Evolutionary conservation across 768 basidiomycete genomes (phyloP), one percentile per base, ranked within the genome.

Genomic region (Tulasnella sp.): DNA sequence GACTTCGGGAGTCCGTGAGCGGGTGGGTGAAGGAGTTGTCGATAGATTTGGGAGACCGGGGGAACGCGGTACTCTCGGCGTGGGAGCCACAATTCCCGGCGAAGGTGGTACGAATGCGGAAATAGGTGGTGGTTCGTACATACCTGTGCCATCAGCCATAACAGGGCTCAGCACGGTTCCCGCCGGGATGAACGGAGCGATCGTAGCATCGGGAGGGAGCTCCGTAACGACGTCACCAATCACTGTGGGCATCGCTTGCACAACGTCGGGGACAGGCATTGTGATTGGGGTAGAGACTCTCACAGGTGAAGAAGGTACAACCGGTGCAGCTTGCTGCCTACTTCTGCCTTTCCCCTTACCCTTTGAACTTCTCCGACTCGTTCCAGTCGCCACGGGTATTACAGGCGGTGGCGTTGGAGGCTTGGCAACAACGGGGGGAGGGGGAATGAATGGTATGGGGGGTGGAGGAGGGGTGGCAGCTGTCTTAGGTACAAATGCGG

Each of bases 301-400:
- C 37, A 57, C 74, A 67, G 75, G 75, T 40, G 75, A 69, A 57
- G 75, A 20, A 69, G 75, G 75, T 76, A 51, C 39, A 55, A 76
- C 48, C 23, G 70, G 70, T 37, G 71, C 35, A 71, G 26, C 40
- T 35, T 35, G 70, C 40, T 46, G 71, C 71, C 37, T 72, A 67
- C 26, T 67, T 26, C 32, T 26, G 3, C 61, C 61, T 35, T 67
- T 67, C 29, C 16, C 16, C 61, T 35, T 35, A 35, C 13, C 13
- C 61, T 67, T 67, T 16, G 61, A 67, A 35, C 61, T 35, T 32
- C 16, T 67, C 32, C 61, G 23, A 67, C 61, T 67, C 23, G 61
- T 67, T 16, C 61, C 61, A 67, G 61, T 67, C 61, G 61, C 61
- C 26, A 67, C 61, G 32, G 61, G 61, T 16, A 67, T 67, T 15